These are phyloP conservation scores for Psilocybe mexicana DNA, from an alignment of 1,284 basidiomycete genomes.

Conservation along the genomic window DNA sequence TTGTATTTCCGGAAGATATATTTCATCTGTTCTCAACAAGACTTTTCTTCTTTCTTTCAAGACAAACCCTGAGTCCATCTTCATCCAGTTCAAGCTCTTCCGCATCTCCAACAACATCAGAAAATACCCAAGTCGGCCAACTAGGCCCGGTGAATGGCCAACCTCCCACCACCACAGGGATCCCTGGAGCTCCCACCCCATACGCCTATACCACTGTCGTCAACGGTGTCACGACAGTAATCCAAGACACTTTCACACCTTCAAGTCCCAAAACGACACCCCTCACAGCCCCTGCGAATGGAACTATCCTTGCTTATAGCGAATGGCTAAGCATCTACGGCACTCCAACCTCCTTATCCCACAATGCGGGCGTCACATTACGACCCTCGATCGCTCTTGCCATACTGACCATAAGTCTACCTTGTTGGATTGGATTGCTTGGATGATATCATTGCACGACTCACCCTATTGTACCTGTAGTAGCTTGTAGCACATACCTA, in stretches of 20 bases:
- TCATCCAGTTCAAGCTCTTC: slow-evolving; percentile 26
- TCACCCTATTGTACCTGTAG: neutral
- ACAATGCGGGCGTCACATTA: neutral
- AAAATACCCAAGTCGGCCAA: slow-evolving; percentile 12
- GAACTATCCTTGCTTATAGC: slow-evolving; percentile 55
- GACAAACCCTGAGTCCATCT: slow-evolving; percentile 19
- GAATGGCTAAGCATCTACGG: slow-evolving; percentile 45
- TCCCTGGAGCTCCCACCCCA: slow-evolving; percentile 49
- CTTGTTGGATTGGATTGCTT: neutral
- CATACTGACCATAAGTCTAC: neutral
- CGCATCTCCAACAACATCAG: slow-evolving; percentile 13
- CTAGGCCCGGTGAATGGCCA: slow-evolving; percentile 59
- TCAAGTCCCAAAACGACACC: slow-evolving; percentile 45
- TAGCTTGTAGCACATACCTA: neutral
- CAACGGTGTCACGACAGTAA: slow-evolving; percentile 45
- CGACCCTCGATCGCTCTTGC: neutral
- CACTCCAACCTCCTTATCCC: slow-evolving; percentile 5
- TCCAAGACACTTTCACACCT: slow-evolving; percentile 58
- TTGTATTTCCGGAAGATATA: slow-evolving; percentile 16
- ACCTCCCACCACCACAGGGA: slow-evolving; percentile 43
- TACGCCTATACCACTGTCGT: slow-evolving; percentile 64
- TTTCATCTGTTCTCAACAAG: neutral
- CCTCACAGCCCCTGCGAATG: slow-evolving; percentile 39
- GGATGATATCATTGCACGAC: neutral
- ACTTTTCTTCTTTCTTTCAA: slow-evolving; percentile 14